phyloP scores from a whole-genome alignment of 192 early-diverging fungal species.

The Gonapodya sp. region DNA sequence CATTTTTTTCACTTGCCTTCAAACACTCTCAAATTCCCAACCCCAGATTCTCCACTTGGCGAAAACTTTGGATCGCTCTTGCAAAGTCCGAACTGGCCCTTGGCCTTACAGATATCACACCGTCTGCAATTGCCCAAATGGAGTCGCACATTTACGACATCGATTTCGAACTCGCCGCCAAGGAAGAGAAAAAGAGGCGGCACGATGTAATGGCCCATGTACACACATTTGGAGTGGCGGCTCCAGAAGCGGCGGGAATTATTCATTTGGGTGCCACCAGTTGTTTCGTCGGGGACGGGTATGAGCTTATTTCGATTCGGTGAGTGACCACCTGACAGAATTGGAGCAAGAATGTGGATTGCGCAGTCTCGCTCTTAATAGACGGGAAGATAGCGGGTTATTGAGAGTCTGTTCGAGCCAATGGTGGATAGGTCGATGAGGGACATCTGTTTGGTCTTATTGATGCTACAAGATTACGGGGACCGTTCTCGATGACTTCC shows the following conservation, averaged over 20 bases:
- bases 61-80: slow-evolving; percentile 87
- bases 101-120: slow-evolving; percentile 78
- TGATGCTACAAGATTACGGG: too few relatives aligned
- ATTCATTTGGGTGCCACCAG: slow-evolving; percentile 98
- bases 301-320: slow-evolving; percentile 91
- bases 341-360: too few relatives aligned
- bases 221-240: slow-evolving; percentile 81
- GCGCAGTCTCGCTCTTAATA: too few relatives aligned
- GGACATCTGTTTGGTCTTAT: too few relatives aligned
- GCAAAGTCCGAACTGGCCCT: slow-evolving; percentile 83
- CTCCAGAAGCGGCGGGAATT: slow-evolving; percentile 80
- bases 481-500: too few relatives aligned
- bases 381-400: too few relatives aligned
- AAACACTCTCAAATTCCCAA: not conserved
- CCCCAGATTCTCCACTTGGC: slow-evolving; percentile 73
- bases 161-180: slow-evolving; percentile 79
- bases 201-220: slow-evolving; percentile 99
- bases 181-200: slow-evolving; percentile 83
- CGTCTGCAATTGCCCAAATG: slow-evolving; percentile 84
- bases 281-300: slow-evolving; percentile 99
- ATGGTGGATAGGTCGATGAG: too few relatives aligned
- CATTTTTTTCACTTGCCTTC: not conserved
- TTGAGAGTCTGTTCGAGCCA: too few relatives aligned
- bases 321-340: too few relatives aligned
- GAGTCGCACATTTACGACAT: slow-evolving; percentile 73